phyloP scores from a whole-genome alignment of 805 yeast species.

The Candida fluviatilis region DNA sequence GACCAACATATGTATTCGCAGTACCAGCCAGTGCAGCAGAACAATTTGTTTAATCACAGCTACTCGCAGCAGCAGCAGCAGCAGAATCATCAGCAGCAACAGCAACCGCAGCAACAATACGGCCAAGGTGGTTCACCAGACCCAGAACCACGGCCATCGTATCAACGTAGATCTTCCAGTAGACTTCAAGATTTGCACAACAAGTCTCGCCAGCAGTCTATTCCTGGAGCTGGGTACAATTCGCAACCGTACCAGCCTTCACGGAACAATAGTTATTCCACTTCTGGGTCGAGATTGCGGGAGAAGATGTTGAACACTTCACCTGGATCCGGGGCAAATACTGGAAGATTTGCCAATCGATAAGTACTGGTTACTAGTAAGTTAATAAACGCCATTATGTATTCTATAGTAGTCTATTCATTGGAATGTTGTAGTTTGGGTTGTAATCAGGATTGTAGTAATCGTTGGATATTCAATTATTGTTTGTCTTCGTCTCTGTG shows the following conservation, averaged over 20 bases:
- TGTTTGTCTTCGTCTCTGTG: too few relatives aligned
- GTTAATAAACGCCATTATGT: too few relatives aligned
- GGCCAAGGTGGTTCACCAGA: constrained; percentile 1
- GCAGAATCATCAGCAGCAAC: constrained; percentile 4
- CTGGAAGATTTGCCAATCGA: not conserved
- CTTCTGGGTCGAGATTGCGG: constrained; percentile 24
- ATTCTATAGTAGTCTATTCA: too few relatives aligned
- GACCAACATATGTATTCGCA: constrained; percentile 8
- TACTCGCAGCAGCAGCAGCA: constrained; percentile 11
- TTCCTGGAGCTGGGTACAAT: constrained; percentile 27
- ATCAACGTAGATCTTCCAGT: constrained; percentile 31
- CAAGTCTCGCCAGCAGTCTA: constrained; percentile 34
- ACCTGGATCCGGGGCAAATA: not conserved
- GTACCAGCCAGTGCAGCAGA: constrained; percentile 13
- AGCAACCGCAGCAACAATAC: constrained; percentile 6
- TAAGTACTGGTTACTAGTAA: constrained; percentile 4
- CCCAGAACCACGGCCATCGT: constrained; percentile 5
- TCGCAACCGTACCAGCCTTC: constrained; percentile 15
- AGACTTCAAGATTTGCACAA: constrained; percentile 38
- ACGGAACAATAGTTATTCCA: constrained; percentile 21
- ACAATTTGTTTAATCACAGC: constrained; percentile 10
- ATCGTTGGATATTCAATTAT: too few relatives aligned
- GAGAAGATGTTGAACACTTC: constrained; percentile 24
- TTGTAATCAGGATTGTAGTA: too few relatives aligned
- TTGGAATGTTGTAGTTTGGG: too few relatives aligned